Percentiles rank a stretch among this genome's conserved stretches.
Conservation (phyloP, 2,329 filamentous ascomycete genomes). For the Albophoma yamanashiensis region DNA sequence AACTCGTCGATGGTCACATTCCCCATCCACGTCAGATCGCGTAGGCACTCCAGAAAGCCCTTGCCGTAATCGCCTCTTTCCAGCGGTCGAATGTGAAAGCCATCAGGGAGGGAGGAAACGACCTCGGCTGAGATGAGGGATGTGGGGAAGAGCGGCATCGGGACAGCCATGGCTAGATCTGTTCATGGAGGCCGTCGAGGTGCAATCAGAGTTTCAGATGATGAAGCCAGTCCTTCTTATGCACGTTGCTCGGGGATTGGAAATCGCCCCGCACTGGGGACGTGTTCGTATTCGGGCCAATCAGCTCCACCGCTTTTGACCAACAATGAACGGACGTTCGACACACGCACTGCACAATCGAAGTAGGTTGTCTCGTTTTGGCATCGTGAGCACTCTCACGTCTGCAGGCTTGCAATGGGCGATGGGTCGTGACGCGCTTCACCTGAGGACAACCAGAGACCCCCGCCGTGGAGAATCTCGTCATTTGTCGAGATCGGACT, state of each 20-base stretch:
- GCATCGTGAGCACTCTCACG: neutral
- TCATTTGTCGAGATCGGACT: neutral
- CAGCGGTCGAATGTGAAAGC: conserved; percentile 62
- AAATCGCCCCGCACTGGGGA: neutral
- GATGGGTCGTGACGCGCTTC: neutral
- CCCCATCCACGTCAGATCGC: conserved; percentile 67
- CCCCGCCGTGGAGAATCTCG: neutral
- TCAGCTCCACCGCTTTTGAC: neutral
- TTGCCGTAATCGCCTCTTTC: conserved; percentile 55
- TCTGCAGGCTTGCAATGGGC: neutral
- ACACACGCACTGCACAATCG: too few species aligned
- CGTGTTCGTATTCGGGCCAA: neutral
- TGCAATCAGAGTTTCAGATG: neutral
- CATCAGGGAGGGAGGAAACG: conserved; percentile 48
- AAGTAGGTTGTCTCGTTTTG: too few species aligned
- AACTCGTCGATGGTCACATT: conserved; percentile 57
- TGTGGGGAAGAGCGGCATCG: conserved; percentile 46
- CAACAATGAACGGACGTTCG: neutral
- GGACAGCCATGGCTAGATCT: conserved; percentile 5
- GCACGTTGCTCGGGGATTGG: neutral
- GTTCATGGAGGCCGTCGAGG: neutral
- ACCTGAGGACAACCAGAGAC: neutral
- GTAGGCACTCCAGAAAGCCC: conserved; percentile 66
- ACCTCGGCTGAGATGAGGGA: conserved; percentile 56
- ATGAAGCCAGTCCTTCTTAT: neutral